A percentile compares a stretch with the other conserved stretches of the same genome.
These are phyloP conservation scores for Dacryopinax primogenitus DNA, from an alignment of 768 basidiomycete genomes.

Conservation along the genomic window DNA sequence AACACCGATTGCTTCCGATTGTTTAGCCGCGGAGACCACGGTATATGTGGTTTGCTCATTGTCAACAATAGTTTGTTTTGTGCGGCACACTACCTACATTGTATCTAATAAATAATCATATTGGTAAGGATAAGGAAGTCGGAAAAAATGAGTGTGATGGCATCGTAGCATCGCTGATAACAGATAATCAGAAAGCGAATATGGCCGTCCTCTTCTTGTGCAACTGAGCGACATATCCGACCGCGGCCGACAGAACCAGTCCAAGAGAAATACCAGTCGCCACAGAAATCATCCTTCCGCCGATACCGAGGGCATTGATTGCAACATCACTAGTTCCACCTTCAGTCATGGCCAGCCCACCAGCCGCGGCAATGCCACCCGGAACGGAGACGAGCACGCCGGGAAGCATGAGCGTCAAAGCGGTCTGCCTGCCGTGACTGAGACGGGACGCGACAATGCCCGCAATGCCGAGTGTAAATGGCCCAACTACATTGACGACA, in stretches of 20 bases:
- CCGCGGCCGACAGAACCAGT: background rate
- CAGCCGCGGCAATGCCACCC: constrained; percentile 73
- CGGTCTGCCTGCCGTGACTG: constrained; percentile 55
- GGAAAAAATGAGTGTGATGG: too few species aligned
- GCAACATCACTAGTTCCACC: constrained; percentile 10
- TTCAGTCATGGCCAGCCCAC: constrained; percentile 50
- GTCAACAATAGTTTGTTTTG: background rate
- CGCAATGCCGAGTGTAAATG: constrained; percentile 49
- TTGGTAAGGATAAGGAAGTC: background rate
- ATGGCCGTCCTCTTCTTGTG: background rate
- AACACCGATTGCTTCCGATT: background rate
- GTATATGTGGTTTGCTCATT: too few species aligned
- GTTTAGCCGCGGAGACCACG: background rate
- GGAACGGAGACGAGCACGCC: constrained; percentile 80
- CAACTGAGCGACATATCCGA: background rate
- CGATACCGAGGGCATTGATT: background rate
- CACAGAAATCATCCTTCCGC: background rate
- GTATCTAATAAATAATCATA: background rate
- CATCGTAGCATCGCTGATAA: too few species aligned
- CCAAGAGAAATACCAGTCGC: background rate
- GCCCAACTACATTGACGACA: constrained; percentile 70
- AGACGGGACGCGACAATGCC: constrained; percentile 72
- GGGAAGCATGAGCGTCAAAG: constrained; percentile 83
- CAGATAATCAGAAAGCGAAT: background rate
- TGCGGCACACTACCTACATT: background rate